Conservation (phyloP, 1,284 basidiomycete genomes). For the Microbotryum scabiosae region DNA sequence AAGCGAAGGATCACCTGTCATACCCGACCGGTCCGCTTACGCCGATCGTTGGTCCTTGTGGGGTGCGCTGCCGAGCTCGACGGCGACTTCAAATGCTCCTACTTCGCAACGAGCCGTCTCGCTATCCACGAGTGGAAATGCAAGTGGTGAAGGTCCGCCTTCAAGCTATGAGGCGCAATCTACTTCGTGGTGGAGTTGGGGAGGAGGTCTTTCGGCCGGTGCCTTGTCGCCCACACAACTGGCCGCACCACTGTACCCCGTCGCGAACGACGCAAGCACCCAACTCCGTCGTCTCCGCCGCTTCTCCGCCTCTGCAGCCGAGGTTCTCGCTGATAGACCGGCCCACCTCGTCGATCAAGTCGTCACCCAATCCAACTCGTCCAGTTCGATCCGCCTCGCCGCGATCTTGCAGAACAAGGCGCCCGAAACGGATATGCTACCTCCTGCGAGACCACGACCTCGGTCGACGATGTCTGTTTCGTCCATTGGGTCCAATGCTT, state of each 20-base stretch:
- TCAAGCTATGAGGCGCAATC: background rate
- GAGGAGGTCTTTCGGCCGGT: background rate
- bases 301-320: background rate
- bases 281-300: background rate
- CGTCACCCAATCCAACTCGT: background rate
- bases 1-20: constrained; percentile 1
- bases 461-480: constrained; percentile 2
- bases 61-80: background rate
- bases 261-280: background rate
- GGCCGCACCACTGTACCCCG: background rate
- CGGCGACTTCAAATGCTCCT: background rate
- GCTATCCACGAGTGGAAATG: background rate
- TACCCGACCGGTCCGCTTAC: background rate
- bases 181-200: background rate
- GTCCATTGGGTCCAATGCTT: background rate
- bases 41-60: background rate
- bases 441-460: background rate
- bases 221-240: background rate
- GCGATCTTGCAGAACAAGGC: background rate
- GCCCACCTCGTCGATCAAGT: background rate
- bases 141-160: background rate
- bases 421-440: background rate
- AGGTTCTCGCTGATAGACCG: background rate
- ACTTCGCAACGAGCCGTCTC: background rate
- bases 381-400: constrained; percentile 1